Evolutionary conservation across 129 eudicot species (phyloP).

Genomic region (Daucus carota): DH1_v3.0 NC_030386.2:3571001-3571500

Average conservation of each 20-base stretch:
- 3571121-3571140: conserved; percentile 55
- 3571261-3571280: background rate
- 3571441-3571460: background rate
- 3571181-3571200: conserved; percentile 11
- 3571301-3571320: background rate
- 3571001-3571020: background rate
- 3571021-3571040: background rate
- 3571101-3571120: conserved; percentile 49
- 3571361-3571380: background rate
- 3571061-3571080: conserved; percentile 53
- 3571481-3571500: background rate
- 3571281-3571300: background rate
- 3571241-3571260: background rate
- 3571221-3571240: background rate
- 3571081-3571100: conserved; percentile 64
- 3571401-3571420: background rate
- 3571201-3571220: background rate
- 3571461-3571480: background rate
- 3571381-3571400: background rate
- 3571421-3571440: background rate
- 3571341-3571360: background rate
- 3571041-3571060: background rate
- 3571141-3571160: conserved; percentile 50
- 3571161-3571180: conserved; percentile 48
- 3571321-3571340: background rate